Percentiles rank a stretch among this genome's conserved stretches.
Conservation (phyloP, 1,139 yeast species). For the Yamadazyma trypodendri region DNA sequence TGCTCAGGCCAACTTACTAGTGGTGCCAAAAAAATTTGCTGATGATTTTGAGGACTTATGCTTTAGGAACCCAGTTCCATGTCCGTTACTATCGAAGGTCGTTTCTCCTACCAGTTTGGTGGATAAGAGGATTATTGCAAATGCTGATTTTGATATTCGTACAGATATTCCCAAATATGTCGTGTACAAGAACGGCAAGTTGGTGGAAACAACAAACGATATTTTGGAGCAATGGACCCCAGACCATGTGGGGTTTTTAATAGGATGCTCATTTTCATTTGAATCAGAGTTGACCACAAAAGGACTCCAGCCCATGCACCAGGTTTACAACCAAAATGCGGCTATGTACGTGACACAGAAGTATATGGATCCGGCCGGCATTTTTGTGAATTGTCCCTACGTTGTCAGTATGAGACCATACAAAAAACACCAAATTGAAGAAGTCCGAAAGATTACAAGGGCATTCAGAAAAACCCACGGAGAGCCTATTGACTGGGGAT, state of each 20-base stretch:
- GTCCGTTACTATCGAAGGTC: conserved; percentile 27
- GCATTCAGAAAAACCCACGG: conserved; percentile 29
- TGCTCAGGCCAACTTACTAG: conserved; percentile 43
- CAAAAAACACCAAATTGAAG: conserved; percentile 20
- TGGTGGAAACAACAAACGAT: conserved; percentile 18
- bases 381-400: conserved; percentile 26
- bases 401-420: conserved; percentile 40
- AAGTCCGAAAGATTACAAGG: conserved; percentile 25
- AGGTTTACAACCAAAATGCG: conserved; percentile 8
- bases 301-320: conserved; percentile 24
- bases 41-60: conserved; percentile 38
- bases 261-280: conserved; percentile 37
- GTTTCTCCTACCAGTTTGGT: conserved; percentile 18
- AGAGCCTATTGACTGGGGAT: conserved; percentile 38
- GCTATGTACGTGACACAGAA: conserved; percentile 20
- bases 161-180: conserved; percentile 29
- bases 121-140: conserved; percentile 13
- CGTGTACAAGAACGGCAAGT: conserved; percentile 25
- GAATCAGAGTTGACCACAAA: conserved; percentile 25
- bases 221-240: conserved; percentile 25
- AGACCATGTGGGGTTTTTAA: conserved; percentile 30
- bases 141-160: conserved; percentile 23
- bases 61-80: conserved; percentile 30
- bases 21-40: conserved; percentile 82
- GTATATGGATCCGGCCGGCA: conserved; percentile 27